Base-by-base conservation (phyloP, 768 basidiomycete genomes). In the Solioccasus polychromus region DNA sequence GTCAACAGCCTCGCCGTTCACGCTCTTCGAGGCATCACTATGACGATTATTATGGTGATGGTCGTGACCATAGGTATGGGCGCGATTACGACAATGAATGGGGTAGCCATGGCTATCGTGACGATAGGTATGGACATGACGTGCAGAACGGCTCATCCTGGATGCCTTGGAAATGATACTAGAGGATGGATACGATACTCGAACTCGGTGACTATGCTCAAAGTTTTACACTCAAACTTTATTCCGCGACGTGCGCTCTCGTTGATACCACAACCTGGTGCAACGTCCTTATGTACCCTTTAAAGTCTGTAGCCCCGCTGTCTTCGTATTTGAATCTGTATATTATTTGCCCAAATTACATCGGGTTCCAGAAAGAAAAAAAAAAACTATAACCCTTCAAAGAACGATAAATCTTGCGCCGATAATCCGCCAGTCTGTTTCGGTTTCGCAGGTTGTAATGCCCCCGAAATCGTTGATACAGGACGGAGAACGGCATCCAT, bases 371-470 rank as follows among this genome's bases (percentile, higher is more conserved):
- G n/a, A n/a, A n/a, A n/a, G n/a, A n/a, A n/a, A n/a, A n/a, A n/a
- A n/a, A n/a, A n/a, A n/a, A n/a, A n/a, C n/a, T n/a, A n/a, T n/a
- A n/a, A 57, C 28, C 87, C 85, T 66, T 92, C 90, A 61, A 92
- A 93, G 64, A 93, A 92, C 15, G 84, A 88, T 41, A 92, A 62
- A 73, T 92, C 91, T 66, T 89, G 86, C 3, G 88, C 89, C 4
- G 84, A 86, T 39, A 92, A 63, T 4, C 83, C 85, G 11, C 81
- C 79, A n/a, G 57, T 65, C 58, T 52, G 53, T 43, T 38, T 59
- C 35, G 63, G 51, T 38, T 62, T 52, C 20, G 45, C 26, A 12
- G 49, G 19, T 20, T 53, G 53, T 17, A 48, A 45, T 29, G 42
- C 18, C n/a, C 35, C 34, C 3, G 35, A 2, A 26, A 55, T 46